These are phyloP conservation scores for Trichoderma atroviride DNA, from an alignment of 2,329 filamentous ascomycete species.

Conservation along the genomic window DNA sequence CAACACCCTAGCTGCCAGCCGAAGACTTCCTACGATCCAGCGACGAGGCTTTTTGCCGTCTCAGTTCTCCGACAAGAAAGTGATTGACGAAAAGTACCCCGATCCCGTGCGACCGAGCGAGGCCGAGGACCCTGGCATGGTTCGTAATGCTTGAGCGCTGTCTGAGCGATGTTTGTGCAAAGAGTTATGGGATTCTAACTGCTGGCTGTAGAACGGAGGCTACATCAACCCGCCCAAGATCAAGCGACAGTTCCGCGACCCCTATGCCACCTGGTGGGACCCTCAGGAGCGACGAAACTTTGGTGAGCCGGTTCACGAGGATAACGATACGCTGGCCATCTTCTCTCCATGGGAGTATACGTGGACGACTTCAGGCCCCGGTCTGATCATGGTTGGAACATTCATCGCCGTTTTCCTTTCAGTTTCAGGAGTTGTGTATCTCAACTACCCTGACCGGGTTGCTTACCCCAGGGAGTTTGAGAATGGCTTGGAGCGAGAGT, in stretches of 20 bases:
- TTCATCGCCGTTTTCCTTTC: constrained; percentile 67
- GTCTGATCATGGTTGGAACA: constrained; percentile 65
- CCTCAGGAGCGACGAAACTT: constrained; percentile 96
- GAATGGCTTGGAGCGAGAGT: constrained; percentile 71
- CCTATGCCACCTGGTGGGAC: constrained; percentile 94
- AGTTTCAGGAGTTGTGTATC: constrained; percentile 67
- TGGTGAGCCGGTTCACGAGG: constrained; percentile 94
- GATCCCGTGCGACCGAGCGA: constrained; percentile 54
- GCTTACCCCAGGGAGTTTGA: constrained; percentile 72
- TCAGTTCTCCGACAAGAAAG: constrained; percentile 49
- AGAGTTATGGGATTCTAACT: constrained; percentile 32
- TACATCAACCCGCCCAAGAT: constrained; percentile 77
- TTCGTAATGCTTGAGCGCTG: constrained; percentile 43
- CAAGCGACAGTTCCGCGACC: constrained; percentile 92
- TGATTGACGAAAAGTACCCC: constrained; percentile 57
- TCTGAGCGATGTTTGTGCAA: neutral
- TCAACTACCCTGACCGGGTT: constrained; percentile 71
- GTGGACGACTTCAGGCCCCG: constrained; percentile 73
- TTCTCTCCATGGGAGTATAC: constrained; percentile 90
- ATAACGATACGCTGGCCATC: constrained; percentile 89
- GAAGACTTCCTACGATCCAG: constrained; percentile 57
- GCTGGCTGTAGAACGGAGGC: constrained; percentile 69
- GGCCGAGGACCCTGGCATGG: constrained; percentile 68
- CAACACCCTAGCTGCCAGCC: constrained; percentile 49
- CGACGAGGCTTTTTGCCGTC: constrained; percentile 60